Conservation (phyloP, 345 rosid species). For the Iberis pinnata region DNA sequence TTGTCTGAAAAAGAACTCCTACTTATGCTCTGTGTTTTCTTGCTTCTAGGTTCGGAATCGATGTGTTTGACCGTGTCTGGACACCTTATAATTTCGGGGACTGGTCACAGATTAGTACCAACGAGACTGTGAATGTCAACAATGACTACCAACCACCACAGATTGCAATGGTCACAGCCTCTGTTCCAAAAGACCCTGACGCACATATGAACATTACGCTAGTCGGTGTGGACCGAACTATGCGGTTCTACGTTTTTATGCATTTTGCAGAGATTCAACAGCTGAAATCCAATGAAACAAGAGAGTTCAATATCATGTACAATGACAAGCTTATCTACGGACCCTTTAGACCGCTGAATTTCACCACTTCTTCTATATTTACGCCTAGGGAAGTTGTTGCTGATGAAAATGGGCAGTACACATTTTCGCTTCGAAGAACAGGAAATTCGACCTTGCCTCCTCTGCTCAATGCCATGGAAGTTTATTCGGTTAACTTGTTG, state of each 20-base stretch:
- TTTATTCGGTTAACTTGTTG: conserved; percentile 29
- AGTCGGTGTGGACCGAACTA: not conserved
- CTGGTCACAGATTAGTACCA: conserved; percentile 26
- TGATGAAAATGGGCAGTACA: conserved; percentile 26
- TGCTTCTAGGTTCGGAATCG: conserved; percentile 35
- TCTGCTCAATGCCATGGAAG: conserved; percentile 47
- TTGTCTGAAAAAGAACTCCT: not conserved
- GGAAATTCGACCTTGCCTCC: conserved; percentile 45
- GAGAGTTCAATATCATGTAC: conserved; percentile 33
- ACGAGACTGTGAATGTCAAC: not conserved
- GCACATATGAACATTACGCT: conserved; percentile 12
- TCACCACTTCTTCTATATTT: conserved; percentile 21
- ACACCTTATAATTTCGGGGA: conserved; percentile 4
- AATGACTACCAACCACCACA: conserved; percentile 29
- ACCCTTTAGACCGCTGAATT: conserved; percentile 28
- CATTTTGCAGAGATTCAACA: conserved; percentile 43
- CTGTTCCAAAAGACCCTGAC: conserved; percentile 29
- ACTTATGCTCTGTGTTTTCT: conserved; percentile 4
- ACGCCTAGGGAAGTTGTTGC: conserved; percentile 20
- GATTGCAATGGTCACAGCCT: conserved; percentile 35
- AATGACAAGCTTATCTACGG: conserved; percentile 25
- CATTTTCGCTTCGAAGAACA: conserved; percentile 21
- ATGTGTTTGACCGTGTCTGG: conserved; percentile 44
- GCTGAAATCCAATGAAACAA: conserved; percentile 31
- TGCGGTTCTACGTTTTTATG: conserved; percentile 29